These are phyloP conservation scores for Antarctomyces pellizariae DNA, from an alignment of 495 filamentous ascomycete genomes.

Conservation along the genomic window DNA sequence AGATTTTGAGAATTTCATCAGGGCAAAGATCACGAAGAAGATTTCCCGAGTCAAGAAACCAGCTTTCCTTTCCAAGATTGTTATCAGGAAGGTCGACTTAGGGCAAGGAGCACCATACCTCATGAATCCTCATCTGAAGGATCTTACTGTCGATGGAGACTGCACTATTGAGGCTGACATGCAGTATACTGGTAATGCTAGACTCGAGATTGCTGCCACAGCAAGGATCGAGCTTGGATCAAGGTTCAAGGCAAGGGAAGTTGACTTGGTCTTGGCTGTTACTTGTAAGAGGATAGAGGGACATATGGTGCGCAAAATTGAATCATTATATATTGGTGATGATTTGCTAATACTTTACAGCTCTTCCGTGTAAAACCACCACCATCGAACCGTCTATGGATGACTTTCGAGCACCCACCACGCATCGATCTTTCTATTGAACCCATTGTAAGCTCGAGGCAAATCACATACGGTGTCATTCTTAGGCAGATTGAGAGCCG, in stretches of 20 bases:
- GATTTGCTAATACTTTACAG: no score
- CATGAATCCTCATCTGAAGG: conserved; percentile 70
- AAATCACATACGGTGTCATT: conserved; percentile 84
- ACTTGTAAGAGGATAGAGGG: conserved; percentile 71
- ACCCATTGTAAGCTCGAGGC: conserved; percentile 81
- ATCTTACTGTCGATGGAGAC: conserved; percentile 79
- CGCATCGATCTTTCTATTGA: conserved; percentile 83
- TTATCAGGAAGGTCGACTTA: conserved; percentile 59
- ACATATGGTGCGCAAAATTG: conserved; percentile 25
- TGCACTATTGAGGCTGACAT: conserved; percentile 67
- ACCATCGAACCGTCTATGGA: conserved; percentile 85
- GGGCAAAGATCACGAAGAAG: conserved; percentile 83
- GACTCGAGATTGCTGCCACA: conserved; percentile 68
- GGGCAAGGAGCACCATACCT: conserved; percentile 74
- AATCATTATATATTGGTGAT: no score
- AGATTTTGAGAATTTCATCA: conserved; percentile 53
- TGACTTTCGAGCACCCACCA: conserved; percentile 78
- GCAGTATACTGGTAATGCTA: conserved; percentile 71
- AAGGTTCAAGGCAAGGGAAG: conserved; percentile 74
- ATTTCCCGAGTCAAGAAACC: conserved; percentile 85
- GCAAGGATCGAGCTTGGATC: conserved; percentile 75
- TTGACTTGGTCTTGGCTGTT: conserved; percentile 69
- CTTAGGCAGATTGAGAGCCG: conserved; percentile 81
- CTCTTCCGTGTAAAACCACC: conserved; percentile 80
- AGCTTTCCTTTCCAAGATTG: conserved; percentile 62